Base-by-base conservation (phyloP, 2,329 filamentous ascomycete genomes). In the Colletotrichum sp. region DNA sequence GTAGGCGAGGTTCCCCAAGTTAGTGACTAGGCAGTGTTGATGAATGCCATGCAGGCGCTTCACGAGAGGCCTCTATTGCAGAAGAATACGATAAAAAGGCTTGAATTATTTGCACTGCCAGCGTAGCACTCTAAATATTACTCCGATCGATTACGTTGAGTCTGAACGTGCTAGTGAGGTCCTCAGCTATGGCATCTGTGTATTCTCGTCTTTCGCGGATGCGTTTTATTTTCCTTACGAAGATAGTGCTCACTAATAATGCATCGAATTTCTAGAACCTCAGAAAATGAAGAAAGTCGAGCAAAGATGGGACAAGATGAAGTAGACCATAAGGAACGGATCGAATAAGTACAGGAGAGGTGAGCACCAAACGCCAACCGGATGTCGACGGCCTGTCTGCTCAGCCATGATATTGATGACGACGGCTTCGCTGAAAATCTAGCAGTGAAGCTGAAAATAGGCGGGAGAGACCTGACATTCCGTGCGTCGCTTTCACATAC, bases 281-380 rank as follows among this genome's bases (percentile, higher is more conserved):
- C 0, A 2, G 38, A 47, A 12, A 8, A 51, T 21, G n/a, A n/a
- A 47, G 9, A 47, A 47, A 47, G 9, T 1, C 3, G 9, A n/a
- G 38, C 0, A n/a, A n/a, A 3, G 8, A n/a, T 12, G 18, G 0
- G 6, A n/a, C 3, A n/a, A 43, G 5, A 43, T 0, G 0, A 0
- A n/a, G 3, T 43, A 43, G 38, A n/a, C 3, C 0, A 43, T 11
- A 43, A n/a, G 3, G 0, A 11, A 43, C 0, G 0, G 6, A n/a
- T 4, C 9, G 11, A 6, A n/a, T 1, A 43, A 18, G n/a, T 0
- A 43, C 9, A 43, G 0, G 0, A 2, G 9, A n/a, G 9, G 6
- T 43, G 8, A 11, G 16, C 36, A 43, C 18, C 5, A 2, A 6
- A 43, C 0, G 16, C 1, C 5, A 43, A 2, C 0, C 38, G 18